Evolutionary conservation across 805 yeast genomes (phyloP).

Genomic region (Kodamaea kakaduensis): DNA sequence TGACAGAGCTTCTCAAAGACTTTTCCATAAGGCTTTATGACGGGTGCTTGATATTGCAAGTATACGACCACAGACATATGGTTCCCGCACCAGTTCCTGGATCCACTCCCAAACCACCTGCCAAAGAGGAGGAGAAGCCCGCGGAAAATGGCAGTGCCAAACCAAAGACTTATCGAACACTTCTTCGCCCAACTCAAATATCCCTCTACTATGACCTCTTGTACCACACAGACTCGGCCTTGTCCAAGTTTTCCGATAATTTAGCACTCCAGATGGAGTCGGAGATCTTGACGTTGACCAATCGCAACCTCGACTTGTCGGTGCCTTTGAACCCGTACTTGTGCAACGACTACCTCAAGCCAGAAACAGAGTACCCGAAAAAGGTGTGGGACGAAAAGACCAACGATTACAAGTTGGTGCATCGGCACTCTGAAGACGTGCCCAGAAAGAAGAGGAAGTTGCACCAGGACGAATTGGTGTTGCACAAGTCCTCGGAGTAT

Average conservation of each 20-base stretch:
- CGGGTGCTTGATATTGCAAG: constrained; percentile 81
- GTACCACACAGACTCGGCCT: constrained; percentile 72
- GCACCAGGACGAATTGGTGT: constrained; percentile 39
- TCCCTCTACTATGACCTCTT: constrained; percentile 82
- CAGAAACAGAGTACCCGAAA: constrained; percentile 46
- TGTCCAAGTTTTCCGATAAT: constrained; percentile 72
- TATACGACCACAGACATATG: constrained; percentile 76
- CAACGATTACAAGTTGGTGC: constrained; percentile 27
- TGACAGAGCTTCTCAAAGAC: constrained; percentile 85
- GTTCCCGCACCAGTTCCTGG: constrained; percentile 15
- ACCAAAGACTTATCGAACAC: constrained; percentile 73
- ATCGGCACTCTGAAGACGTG: constrained; percentile 31
- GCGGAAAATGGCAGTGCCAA: constrained; percentile 19
- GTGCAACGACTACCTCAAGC: constrained; percentile 44
- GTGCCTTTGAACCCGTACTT: constrained; percentile 69
- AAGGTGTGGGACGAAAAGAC: constrained; percentile 38
- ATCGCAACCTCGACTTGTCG: constrained; percentile 70
- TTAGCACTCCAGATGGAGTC: constrained; percentile 80
- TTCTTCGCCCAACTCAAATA: constrained; percentile 75
- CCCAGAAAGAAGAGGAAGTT: constrained; percentile 31
- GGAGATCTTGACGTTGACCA: constrained; percentile 76
- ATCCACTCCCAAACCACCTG: background rate
- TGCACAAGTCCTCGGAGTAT: constrained; percentile 74
- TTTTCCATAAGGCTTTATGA: constrained; percentile 82
- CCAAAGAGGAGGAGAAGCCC: constrained; percentile 3